A percentile compares a stretch with the other conserved stretches of the same genome.
Evolutionary conservation across 2,329 filamentous ascomycete species (phyloP).

Genomic region (Neocatenulostroma microsporum): DNA sequence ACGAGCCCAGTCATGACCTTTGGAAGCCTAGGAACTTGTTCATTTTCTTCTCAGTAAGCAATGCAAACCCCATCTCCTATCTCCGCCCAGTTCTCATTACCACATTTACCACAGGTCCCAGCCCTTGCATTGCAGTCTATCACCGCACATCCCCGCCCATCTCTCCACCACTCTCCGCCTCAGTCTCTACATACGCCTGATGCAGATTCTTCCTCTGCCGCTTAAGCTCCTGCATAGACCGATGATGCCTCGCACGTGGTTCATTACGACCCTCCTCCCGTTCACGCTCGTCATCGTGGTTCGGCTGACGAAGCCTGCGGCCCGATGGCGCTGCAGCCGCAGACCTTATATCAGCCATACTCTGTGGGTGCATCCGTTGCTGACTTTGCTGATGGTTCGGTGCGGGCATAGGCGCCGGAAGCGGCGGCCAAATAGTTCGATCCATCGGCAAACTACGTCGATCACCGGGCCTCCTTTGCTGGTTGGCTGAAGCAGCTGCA

Average conservation of each 20-base stretch:
- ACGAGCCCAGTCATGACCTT: no score
- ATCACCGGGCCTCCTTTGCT: background rate
- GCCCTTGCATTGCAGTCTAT: no score
- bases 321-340: background rate
- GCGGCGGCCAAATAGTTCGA: slow-evolving; percentile 10
- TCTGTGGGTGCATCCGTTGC: slow-evolving; percentile 11
- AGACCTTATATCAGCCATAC: slow-evolving; percentile 6
- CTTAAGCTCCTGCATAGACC: slow-evolving; percentile 15
- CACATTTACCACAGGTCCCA: no score
- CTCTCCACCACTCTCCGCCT: slow-evolving; percentile 8
- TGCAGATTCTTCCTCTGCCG: slow-evolving; percentile 9
- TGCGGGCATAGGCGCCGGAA: slow-evolving; percentile 14
- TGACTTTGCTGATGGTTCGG: slow-evolving; percentile 12
- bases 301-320: background rate
- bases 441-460: slow-evolving; percentile 13
- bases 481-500: slow-evolving; percentile 6
- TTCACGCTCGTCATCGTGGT: slow-evolving; percentile 1
- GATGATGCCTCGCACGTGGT: slow-evolving; percentile 4
- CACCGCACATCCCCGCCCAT: slow-evolving; percentile 10
- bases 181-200: slow-evolving; percentile 23
- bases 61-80: no score
- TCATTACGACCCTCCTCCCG: background rate
- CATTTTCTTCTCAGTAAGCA: no score
- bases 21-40: no score
- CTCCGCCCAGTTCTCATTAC: no score